These are phyloP conservation scores for Penicillium sp. DNA, from an alignment of 2,329 filamentous ascomycete genomes.

Conservation along the genomic window DNA sequence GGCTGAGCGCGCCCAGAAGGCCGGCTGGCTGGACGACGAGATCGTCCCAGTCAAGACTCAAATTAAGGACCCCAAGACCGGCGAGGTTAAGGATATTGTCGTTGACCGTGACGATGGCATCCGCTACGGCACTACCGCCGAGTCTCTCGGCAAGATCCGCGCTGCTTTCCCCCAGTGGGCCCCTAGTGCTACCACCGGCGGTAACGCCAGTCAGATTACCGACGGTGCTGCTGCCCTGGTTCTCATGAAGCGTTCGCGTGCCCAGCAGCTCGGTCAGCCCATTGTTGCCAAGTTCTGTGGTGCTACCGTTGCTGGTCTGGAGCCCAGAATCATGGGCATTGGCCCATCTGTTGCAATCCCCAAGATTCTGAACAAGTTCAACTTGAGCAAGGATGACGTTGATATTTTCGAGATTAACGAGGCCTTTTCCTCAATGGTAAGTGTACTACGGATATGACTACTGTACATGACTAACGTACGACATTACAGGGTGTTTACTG, in stretches of 20 bases:
- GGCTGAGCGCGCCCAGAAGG: slow-evolving; percentile 74
- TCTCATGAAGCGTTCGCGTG: slow-evolving; percentile 85
- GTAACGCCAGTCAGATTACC: slow-evolving; percentile 88
- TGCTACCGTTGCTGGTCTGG: slow-evolving; percentile 77
- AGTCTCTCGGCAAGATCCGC: slow-evolving; percentile 79
- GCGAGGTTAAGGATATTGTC: slow-evolving; percentile 72
- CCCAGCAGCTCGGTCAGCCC: slow-evolving; percentile 75
- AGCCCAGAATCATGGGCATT: slow-evolving; percentile 87
- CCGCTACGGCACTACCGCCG: slow-evolving; percentile 74
- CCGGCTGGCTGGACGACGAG: slow-evolving; percentile 81
- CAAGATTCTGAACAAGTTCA: slow-evolving; percentile 77
- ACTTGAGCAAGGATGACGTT: slow-evolving; percentile 55
- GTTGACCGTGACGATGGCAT: slow-evolving; percentile 82
- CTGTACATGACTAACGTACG: not conserved
- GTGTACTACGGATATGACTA: not conserved
- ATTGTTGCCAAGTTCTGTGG: slow-evolving; percentile 88
- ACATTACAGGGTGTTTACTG: slow-evolving; percentile 77
- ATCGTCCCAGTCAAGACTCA: slow-evolving; percentile 79
- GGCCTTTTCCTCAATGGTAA: slow-evolving; percentile 71
- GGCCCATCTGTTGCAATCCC: slow-evolving; percentile 91
- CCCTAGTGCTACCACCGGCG: slow-evolving; percentile 84
- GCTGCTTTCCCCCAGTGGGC: slow-evolving; percentile 73
- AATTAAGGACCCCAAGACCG: slow-evolving; percentile 82
- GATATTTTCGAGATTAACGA: slow-evolving; percentile 64
- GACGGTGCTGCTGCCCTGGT: slow-evolving; percentile 89